Conservation (phyloP, 75 land plant species). For the Picea glauca region DNA sequence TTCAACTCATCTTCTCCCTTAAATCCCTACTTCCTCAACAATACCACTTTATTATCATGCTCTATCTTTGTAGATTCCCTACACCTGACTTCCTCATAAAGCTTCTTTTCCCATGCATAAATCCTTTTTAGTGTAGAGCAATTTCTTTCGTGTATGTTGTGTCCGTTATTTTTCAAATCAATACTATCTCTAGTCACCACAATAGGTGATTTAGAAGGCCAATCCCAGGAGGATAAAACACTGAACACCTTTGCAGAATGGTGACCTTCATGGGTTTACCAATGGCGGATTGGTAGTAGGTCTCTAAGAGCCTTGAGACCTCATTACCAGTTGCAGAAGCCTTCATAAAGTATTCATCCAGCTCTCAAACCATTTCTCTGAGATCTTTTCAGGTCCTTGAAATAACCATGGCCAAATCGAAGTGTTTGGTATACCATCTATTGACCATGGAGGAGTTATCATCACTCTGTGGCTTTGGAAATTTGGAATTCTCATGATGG, state of each 20-base stretch:
- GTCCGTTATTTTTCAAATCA: slow-evolving; percentile 9
- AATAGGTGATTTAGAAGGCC: slow-evolving; percentile 11
- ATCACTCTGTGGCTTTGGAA: too few relatives aligned
- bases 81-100: slow-evolving; percentile 90
- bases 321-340: slow-evolving; percentile 64
- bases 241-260: slow-evolving; percentile 19
- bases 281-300: background rate
- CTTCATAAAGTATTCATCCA: slow-evolving; percentile 79
- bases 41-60: slow-evolving; percentile 62
- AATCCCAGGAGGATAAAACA: slow-evolving; percentile 8
- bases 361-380: slow-evolving; percentile 62
- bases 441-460: slow-evolving; percentile 17
- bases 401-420: slow-evolving; percentile 49
- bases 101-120: slow-evolving; percentile 94
- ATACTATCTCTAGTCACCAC: background rate
- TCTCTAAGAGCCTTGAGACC: slow-evolving; percentile 62
- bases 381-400: slow-evolving; percentile 53
- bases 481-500: background rate
- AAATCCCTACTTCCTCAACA: slow-evolving; percentile 66
- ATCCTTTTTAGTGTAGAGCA: slow-evolving; percentile 71
- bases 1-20: slow-evolving; percentile 65
- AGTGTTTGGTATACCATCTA: slow-evolving; percentile 36
- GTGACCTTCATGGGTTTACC: background rate
- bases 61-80: slow-evolving; percentile 57
- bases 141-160: slow-evolving; percentile 34